Base-by-base conservation (phyloP, 1,284 basidiomycete species). In the Sporisorium reilianum region DNA sequence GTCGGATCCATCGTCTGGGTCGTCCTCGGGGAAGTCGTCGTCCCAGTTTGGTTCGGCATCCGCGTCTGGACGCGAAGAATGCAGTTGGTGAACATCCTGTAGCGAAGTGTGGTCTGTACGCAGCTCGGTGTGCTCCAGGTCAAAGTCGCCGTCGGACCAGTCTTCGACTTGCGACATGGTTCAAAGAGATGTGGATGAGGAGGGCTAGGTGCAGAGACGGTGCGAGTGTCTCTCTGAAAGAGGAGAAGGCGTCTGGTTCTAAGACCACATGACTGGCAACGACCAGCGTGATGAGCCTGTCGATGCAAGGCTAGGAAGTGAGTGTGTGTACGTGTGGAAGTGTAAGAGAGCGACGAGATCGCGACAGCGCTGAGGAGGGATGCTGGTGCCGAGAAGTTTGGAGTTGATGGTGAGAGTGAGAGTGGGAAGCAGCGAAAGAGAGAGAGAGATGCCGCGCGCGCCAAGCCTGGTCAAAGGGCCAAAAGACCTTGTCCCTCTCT, bases 71-170 rank as follows among this genome's bases (percentile, higher is more conserved):
- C 30, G 44, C 8, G 49, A 25, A 14, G 28, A n/a, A 22, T 30
- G 32, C 14, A 40, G 28, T 18, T 28, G 18, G 48, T 64, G 61
- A 10, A 55, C 67, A 42, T 64, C 61, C 48, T 64, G 61, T 7
- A 70, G 18, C 16, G 61, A 45, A 30, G 62, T 52, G 32, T 64
- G 54, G 25, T 70, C 67, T 34, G 67, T 70, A 44, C 67, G 67
- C 30, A 70, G 54, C 28, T 60, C 57, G 23, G 62, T 64, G 40
- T 69, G 55, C 38, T 69, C 66, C 41, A 74, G 25, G 51, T 74
- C 71, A 40, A 75, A 75, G 60, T 75, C 73, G 26, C 60, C 63
- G 2, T 71, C 73, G 28, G 60, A 59, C 73, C 73, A 75, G 22
- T 75, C 73, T 54, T 75, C 73, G 45, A 75, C 72, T 42, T 56